Base-by-base conservation (phyloP, 2,329 filamentous ascomycete species). In the Colletotrichum tanaceti region DNA sequence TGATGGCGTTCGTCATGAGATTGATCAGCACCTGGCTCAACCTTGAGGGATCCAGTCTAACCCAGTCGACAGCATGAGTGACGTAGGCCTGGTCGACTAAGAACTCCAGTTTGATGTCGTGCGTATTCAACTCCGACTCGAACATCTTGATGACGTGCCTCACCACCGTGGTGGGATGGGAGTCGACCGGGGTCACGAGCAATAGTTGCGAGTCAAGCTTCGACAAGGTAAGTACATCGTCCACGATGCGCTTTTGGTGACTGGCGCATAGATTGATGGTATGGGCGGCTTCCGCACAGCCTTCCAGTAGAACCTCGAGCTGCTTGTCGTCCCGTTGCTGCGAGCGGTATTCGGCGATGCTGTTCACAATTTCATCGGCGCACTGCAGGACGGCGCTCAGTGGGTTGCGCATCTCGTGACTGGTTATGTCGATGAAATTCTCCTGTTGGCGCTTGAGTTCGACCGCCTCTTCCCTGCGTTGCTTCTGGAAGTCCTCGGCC, bases 181-280 rank as follows among this genome's bases (percentile, higher is more conserved):
- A 87, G 67, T 91, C 87, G 5, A 92, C 86, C 0, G 91, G 91
- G 1, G 90, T 91, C 1, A 93, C 90, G 44, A 90, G 84, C 2
- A 93, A 80, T 50, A 93, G 83, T 57, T 89, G 89, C 1, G 89
- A 91, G 74, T 93, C 91, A 16, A 93, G 83, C 74, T 93, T 91
- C 39, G 87, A 90, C 20, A 91, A 79, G 0, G 89, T 91, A 20
- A 91, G 78, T 50, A 91, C 87, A 71, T 91, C 89, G 73, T 91
- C 88, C 18, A 91, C 88, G 65, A 91, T 91, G 7, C 89, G 84
- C 79, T 92, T 92, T 77, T 94, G 91, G 79, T 93, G 93, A 74
- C 89, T 92, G 59, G 91, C 91, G 77, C 93, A 96, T 16, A 94
- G 83, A 24, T 90, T 89, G 75, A 95, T 94, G 1, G 92, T 94